phyloP scores from a whole-genome alignment of 2,329 filamentous ascomycete species.

The Arachnomyces sp. region DNA sequence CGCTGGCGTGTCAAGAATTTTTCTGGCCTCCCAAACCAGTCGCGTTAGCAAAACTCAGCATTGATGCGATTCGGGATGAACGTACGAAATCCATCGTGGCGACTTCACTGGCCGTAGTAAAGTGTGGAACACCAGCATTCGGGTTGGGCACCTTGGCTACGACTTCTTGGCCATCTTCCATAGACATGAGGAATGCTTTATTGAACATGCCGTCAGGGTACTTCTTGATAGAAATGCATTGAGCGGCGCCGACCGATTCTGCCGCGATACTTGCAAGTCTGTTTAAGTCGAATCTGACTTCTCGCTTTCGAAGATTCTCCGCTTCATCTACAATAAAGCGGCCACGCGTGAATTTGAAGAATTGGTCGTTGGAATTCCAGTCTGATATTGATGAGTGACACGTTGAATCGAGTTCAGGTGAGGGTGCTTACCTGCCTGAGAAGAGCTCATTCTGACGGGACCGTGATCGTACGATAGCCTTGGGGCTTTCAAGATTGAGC shows the following conservation, averaged over 20 bases:
- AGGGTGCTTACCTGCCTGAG: slow-evolving; percentile 12
- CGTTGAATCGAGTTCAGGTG: slow-evolving; percentile 6
- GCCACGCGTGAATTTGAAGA: slow-evolving; percentile 24
- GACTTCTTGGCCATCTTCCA: slow-evolving; percentile 8
- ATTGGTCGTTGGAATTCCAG: slow-evolving; percentile 21
- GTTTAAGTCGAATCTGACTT: slow-evolving; percentile 4
- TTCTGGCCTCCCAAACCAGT: slow-evolving; percentile 16
- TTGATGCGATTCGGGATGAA: slow-evolving; percentile 1
- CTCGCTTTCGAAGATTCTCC: slow-evolving; percentile 15
- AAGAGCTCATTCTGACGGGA: slow-evolving; percentile 9
- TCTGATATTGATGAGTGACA: slow-evolving; percentile 16
- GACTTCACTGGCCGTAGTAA: slow-evolving; percentile 1
- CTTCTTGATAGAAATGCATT: slow-evolving; percentile 5
- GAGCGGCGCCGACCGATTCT: background rate
- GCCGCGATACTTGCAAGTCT: slow-evolving; percentile 1
- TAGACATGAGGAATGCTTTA: slow-evolving; percentile 17
- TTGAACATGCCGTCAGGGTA: slow-evolving; percentile 10
- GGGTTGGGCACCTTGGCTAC: slow-evolving; percentile 9
- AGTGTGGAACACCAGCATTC: slow-evolving; percentile 2
- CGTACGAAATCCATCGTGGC: slow-evolving; percentile 3
- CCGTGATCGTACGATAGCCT: slow-evolving; percentile 3
- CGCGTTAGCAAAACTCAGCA: slow-evolving; percentile 9
- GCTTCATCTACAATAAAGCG: slow-evolving; percentile 21
- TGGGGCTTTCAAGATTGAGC: slow-evolving; percentile 11
- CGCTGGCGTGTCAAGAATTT: slow-evolving; percentile 9